These are phyloP conservation scores for Senna tora DNA, from an alignment of 306 rosid species.

Conservation along the genomic window DNA sequence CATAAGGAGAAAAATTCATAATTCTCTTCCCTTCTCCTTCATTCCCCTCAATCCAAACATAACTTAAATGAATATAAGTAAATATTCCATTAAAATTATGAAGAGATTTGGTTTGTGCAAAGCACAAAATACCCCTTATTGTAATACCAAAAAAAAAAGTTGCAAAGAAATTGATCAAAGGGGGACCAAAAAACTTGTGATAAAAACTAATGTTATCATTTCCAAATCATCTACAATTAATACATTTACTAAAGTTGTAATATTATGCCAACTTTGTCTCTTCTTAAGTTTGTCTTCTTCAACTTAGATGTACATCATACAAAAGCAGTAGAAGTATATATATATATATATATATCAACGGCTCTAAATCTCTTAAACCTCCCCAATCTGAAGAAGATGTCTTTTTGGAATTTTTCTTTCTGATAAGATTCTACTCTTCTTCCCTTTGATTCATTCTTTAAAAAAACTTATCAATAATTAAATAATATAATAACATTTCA, in stretches of 20 bases:
- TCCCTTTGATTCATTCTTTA: constrained; percentile 22
- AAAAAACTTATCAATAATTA: background rate
- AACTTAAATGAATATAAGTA: too few species aligned
- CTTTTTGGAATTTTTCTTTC: constrained; percentile 19
- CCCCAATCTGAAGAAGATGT: constrained; percentile 24
- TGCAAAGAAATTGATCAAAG: background rate
- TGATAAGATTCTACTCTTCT: constrained; percentile 37
- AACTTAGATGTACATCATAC: constrained; percentile 15
- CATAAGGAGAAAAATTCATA: too few species aligned
- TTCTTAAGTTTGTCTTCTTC: constrained; percentile 30
- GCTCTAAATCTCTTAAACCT: constrained; percentile 12
- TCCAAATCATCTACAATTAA: constrained; percentile 28
- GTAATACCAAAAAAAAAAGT: background rate
- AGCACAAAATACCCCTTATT: background rate
- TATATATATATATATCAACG: background rate
- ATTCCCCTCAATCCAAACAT: too few species aligned
- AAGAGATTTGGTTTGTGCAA: background rate
- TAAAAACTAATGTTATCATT: background rate
- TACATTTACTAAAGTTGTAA: constrained; percentile 13
- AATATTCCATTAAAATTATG: background rate
- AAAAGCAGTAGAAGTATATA: background rate
- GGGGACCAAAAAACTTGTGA: background rate
- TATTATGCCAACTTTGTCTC: constrained; percentile 42
- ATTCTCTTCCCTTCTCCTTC: too few species aligned
- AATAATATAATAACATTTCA: constrained; percentile 17